These are phyloP conservation scores for Tetracladium marchalianum DNA, from an alignment of 495 filamentous ascomycete genomes.

Conservation along the genomic window DNA sequence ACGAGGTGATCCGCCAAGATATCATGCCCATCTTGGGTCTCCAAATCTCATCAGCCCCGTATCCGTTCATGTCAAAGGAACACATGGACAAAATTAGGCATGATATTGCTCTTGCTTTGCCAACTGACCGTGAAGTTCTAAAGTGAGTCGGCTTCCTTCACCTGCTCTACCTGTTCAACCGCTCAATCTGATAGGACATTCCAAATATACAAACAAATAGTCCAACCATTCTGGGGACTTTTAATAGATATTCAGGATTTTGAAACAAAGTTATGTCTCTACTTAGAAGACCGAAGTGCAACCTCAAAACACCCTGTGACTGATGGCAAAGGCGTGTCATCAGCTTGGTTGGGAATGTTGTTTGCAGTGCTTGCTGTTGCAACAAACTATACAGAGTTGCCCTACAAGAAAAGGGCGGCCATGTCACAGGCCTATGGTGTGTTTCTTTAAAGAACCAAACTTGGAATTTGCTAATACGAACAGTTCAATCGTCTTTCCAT, in stretches of 20 bases:
- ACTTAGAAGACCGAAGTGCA: conserved; percentile 54
- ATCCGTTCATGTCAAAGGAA: conserved; percentile 69
- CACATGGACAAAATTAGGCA: conserved; percentile 60
- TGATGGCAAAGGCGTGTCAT: conserved; percentile 45
- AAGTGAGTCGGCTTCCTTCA: conserved; percentile 29
- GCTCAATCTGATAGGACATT: conserved; percentile 44
- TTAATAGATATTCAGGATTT: conserved; percentile 59
- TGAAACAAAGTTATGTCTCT: conserved; percentile 53
- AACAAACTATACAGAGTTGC: conserved; percentile 67
- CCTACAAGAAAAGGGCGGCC: conserved; percentile 41
- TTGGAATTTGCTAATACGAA: conserved; percentile 14
- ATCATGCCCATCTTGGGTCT: conserved; percentile 74
- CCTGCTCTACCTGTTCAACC: not conserved
- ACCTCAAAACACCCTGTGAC: conserved; percentile 25
- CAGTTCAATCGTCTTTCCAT: conserved; percentile 46
- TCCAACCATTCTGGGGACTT: conserved; percentile 71
- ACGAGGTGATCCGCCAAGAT: conserved; percentile 41
- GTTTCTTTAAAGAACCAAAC: not conserved
- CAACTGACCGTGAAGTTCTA: conserved; percentile 49
- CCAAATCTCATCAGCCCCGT: conserved; percentile 72
- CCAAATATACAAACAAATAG: conserved; percentile 63
- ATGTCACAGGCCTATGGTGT: conserved; percentile 32
- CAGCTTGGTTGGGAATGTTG: conserved; percentile 59
- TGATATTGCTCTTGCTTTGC: conserved; percentile 59
- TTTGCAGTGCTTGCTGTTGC: conserved; percentile 75